These are phyloP conservation scores for Sisymbrium altissimum DNA, from an alignment of 345 rosid species.

Conservation along the genomic window DNA sequence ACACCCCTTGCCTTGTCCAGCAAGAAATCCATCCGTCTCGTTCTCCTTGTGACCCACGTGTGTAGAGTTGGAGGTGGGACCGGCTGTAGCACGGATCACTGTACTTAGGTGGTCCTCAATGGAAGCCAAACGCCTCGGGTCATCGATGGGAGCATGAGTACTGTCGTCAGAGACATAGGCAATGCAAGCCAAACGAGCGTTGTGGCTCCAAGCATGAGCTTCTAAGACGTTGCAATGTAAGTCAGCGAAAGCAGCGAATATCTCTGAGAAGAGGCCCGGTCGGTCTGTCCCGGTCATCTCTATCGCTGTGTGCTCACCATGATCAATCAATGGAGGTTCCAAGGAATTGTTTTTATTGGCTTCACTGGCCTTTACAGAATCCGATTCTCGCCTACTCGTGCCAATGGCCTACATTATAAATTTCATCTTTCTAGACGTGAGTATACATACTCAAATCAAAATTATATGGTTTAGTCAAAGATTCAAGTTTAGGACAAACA, in stretches of 20 bases:
- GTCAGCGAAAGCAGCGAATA: conserved; percentile 57
- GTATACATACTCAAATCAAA: not conserved
- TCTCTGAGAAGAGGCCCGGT: conserved; percentile 79
- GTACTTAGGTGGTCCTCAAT: conserved; percentile 63
- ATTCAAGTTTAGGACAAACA: conserved; percentile 33
- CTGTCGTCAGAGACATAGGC: conserved; percentile 54
- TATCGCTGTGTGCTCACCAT: conserved; percentile 52
- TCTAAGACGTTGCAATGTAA: conserved; percentile 62
- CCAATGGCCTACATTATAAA: conserved; percentile 52
- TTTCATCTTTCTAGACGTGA: not conserved
- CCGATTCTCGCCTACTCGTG: conserved; percentile 46
- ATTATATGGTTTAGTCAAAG: not conserved
- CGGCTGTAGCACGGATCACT: conserved; percentile 45
- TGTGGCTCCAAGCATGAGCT: conserved; percentile 88
- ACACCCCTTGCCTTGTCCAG: conserved; percentile 40
- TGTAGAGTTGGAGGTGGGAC: conserved; percentile 25
- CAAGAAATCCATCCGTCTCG: conserved; percentile 37
- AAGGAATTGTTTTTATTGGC: conserved; percentile 8
- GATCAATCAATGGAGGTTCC: conserved; percentile 15
- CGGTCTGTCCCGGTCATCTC: conserved; percentile 67
- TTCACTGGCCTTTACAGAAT: conserved; percentile 20
- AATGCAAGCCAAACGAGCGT: conserved; percentile 60
- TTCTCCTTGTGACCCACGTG: conserved; percentile 40
- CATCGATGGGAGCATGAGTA: conserved; percentile 49
- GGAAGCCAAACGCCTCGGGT: conserved; percentile 53